Conservation (phyloP, 768 basidiomycete genomes). For the Amanita rubescens region DNA sequence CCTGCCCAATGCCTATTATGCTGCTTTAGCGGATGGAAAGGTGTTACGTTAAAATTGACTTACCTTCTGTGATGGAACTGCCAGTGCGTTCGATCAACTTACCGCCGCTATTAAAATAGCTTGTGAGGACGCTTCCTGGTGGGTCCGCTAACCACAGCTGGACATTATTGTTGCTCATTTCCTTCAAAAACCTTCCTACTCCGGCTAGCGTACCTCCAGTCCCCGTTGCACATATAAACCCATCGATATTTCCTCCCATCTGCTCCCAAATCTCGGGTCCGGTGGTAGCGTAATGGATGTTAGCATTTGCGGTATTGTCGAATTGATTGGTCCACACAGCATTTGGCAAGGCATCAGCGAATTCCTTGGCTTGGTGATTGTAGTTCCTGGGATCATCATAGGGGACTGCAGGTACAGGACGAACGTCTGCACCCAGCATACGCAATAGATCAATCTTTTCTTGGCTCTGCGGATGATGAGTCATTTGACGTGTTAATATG, state of each 20-base stretch:
- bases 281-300: slow-evolving; percentile 82
- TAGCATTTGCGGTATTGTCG: slow-evolving; percentile 89
- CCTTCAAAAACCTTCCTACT: slow-evolving; percentile 74
- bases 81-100: slow-evolving; percentile 70
- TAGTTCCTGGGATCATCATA: slow-evolving; percentile 95
- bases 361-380: slow-evolving; percentile 94
- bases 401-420: slow-evolving; percentile 93
- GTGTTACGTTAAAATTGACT: slow-evolving; percentile 7
- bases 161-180: slow-evolving; percentile 68
- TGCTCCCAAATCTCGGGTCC: slow-evolving; percentile 98
- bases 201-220: slow-evolving; percentile 97
- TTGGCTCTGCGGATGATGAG: slow-evolving; percentile 60
- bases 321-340: slow-evolving; percentile 98
- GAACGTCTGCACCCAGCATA: slow-evolving; percentile 96
- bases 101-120: slow-evolving; percentile 76
- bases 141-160: slow-evolving; percentile 97
- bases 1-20: slow-evolving; percentile 85
- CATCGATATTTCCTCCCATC: slow-evolving; percentile 70
- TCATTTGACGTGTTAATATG: neutral
- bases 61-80: slow-evolving; percentile 91
- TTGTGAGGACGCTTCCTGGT: slow-evolving; percentile 86
- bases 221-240: slow-evolving; percentile 91
- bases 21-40: neutral
- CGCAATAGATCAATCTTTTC: slow-evolving; percentile 97
- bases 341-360: slow-evolving; percentile 65